Conservation (phyloP, 345 rosid species). For the Eucalyptus erythrocorys region DNA sequence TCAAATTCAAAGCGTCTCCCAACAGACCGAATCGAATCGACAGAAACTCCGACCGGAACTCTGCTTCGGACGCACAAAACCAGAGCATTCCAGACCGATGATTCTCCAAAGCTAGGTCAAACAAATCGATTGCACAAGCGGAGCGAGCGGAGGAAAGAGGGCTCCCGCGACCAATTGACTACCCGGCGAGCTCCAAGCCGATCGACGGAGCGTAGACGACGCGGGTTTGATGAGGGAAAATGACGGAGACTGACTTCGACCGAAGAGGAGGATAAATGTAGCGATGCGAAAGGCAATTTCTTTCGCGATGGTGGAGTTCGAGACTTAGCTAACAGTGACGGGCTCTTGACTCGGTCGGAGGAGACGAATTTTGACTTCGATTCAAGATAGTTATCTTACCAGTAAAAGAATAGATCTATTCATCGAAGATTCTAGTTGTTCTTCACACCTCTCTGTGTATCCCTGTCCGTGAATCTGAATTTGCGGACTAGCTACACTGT, state of each 20-base stretch:
- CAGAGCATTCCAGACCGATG: neutral
- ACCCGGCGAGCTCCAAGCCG: neutral
- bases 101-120: neutral
- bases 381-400: neutral
- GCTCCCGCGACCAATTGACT: neutral
- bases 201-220: neutral
- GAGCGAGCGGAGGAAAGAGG: neutral
- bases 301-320: neutral
- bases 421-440: too few species aligned
- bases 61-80: neutral
- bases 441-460: too few species aligned
- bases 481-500: too few species aligned
- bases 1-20: neutral
- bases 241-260: neutral
- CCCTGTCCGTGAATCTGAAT: too few species aligned
- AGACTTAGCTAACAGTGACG: neutral
- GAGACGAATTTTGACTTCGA: neutral
- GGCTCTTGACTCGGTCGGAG: neutral
- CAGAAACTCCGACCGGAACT: neutral
- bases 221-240: neutral
- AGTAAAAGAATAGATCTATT: too few species aligned
- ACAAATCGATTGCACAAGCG: neutral
- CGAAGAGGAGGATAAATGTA: neutral
- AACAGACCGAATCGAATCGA: neutral
- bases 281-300: neutral